These are phyloP conservation scores for Harrya chromipes DNA, from an alignment of 768 basidiomycete genomes.

Conservation along the genomic window DNA sequence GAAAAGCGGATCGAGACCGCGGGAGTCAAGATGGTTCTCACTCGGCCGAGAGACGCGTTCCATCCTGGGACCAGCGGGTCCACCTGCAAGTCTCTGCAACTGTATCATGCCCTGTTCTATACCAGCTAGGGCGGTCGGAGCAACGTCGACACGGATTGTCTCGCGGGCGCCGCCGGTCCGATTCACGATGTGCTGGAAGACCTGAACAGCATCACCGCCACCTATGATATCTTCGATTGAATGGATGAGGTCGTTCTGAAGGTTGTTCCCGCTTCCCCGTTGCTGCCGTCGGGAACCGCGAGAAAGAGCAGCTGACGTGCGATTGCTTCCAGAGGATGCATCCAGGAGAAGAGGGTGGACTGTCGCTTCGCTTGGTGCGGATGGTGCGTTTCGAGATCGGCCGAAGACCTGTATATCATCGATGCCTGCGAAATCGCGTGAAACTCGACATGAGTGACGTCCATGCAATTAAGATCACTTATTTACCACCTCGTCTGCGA, in stretches of 20 bases:
- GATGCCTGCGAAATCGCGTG: slow-evolving; percentile 32
- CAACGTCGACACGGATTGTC: slow-evolving; percentile 75
- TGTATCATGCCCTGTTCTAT: slow-evolving; percentile 54
- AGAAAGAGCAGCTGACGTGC: slow-evolving; percentile 41
- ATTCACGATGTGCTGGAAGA: slow-evolving; percentile 79
- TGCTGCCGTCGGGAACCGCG: slow-evolving; percentile 55
- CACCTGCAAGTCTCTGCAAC: slow-evolving; percentile 43
- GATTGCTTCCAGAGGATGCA: slow-evolving; percentile 43
- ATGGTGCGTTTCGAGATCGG: slow-evolving; percentile 48
- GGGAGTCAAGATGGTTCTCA: slow-evolving; percentile 42
- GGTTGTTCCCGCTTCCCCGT: slow-evolving; percentile 47
- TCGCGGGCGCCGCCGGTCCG: slow-evolving; percentile 57
- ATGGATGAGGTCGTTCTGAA: slow-evolving; percentile 60
- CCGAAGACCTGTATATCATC: slow-evolving; percentile 66
- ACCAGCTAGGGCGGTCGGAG: slow-evolving; percentile 59
- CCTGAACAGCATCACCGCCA: slow-evolving; percentile 73
- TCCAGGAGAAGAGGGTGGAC: slow-evolving; percentile 83
- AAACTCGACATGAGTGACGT: background rate
- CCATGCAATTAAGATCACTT: background rate
- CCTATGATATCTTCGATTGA: slow-evolving; percentile 82
- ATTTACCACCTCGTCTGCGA: slow-evolving; percentile 47
- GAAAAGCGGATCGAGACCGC: slow-evolving; percentile 70
- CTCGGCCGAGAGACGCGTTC: slow-evolving; percentile 49
- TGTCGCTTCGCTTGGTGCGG: slow-evolving; percentile 62
- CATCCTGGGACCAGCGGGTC: slow-evolving; percentile 54